Conservation (phyloP, 2,329 filamentous ascomycete species). For the Hypoxylon sp. region DNA sequence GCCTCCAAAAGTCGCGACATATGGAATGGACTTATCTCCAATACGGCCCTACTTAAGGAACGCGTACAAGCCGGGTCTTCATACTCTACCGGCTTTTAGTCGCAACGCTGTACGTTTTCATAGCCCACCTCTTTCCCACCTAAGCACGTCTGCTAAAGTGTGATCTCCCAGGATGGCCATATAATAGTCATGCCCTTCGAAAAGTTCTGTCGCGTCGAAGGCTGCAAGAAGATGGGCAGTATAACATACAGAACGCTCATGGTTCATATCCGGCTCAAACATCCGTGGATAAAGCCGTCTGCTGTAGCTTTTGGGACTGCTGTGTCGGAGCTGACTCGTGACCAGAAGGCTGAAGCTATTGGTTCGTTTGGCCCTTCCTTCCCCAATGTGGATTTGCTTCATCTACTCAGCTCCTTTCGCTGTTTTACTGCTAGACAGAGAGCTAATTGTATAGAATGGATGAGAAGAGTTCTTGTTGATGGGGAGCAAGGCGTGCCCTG, state of each 20-base stretch:
- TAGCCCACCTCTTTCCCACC: not conserved
- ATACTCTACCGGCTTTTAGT: not conserved
- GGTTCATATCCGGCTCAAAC: not conserved
- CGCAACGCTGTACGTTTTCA: not conserved
- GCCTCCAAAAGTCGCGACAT: not conserved
- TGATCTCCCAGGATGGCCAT: not conserved
- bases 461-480: not conserved
- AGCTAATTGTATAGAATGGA: not conserved
- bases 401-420: not conserved
- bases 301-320: not conserved
- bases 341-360: not conserved
- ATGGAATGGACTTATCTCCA: not conserved
- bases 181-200: not conserved
- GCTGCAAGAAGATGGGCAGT: not conserved
- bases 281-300: not conserved
- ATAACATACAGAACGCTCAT: not conserved
- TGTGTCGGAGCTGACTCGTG: not conserved
- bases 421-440: not conserved
- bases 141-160: not conserved
- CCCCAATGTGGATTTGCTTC: not conserved
- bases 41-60: not conserved
- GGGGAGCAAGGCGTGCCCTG: not conserved
- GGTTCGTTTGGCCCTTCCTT: not conserved
- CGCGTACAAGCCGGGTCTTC: not conserved
- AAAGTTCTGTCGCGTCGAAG: not conserved